These are phyloP conservation scores for Leishmania turanica DNA, from an alignment of 208 protist genomes.

Conservation along the genomic window DNA sequence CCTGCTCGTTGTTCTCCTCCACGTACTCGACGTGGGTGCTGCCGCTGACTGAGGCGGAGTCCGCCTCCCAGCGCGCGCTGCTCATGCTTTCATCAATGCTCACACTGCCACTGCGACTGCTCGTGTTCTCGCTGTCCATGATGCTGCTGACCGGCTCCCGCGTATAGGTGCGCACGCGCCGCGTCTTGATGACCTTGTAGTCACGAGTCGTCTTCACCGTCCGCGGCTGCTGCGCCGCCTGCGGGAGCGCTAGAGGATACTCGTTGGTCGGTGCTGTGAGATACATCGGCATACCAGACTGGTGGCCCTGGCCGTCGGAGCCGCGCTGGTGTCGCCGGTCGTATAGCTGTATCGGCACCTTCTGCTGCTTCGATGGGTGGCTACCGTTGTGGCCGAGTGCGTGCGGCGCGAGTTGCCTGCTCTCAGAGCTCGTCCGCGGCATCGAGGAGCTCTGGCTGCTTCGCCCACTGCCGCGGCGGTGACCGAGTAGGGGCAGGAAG, in stretches of 20 bases:
- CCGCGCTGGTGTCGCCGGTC: neutral
- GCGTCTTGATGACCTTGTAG: slow-evolving; percentile 25
- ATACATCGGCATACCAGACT: slow-evolving; percentile 15
- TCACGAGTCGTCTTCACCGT: slow-evolving; percentile 18
- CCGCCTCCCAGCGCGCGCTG: slow-evolving; percentile 1
- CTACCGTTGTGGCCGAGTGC: neutral
- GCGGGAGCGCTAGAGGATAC: slow-evolving; percentile 3
- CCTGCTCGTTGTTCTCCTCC: neutral
- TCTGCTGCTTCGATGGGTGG: neutral
- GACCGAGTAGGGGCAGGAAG: slow-evolving; percentile 20
- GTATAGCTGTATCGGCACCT: slow-evolving; percentile 13
- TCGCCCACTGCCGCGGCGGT: neutral
- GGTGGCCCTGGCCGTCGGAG: neutral
- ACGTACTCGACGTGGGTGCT: neutral
- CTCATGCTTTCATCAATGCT: neutral
- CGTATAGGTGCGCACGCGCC: slow-evolving; percentile 29
- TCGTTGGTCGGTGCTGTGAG: slow-evolving; percentile 2
- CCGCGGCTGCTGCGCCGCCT: slow-evolving; percentile 1
- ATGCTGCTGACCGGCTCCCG: slow-evolving; percentile 2
- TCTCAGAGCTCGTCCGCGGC: neutral
- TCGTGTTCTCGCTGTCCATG: neutral
- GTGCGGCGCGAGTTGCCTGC: slow-evolving; percentile 7
- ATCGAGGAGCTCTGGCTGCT: neutral
- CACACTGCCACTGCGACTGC: slow-evolving; percentile 7
- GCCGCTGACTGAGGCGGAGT: slow-evolving; percentile 1